These are phyloP conservation scores for Amanita exitialis DNA, from an alignment of 768 basidiomycete genomes.

Conservation along the genomic window DNA sequence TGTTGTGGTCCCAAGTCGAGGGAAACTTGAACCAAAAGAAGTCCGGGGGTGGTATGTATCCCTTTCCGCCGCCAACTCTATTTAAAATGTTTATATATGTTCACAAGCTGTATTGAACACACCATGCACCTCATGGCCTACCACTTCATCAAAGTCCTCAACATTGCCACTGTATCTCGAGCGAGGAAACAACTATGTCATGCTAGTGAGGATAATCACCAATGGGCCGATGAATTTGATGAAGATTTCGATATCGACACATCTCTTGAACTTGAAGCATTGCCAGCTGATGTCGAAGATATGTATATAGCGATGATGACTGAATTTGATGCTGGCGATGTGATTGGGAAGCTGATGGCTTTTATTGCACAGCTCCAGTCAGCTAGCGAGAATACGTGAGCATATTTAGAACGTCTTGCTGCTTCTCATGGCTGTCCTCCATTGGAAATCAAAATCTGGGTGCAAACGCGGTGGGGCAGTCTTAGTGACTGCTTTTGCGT, in stretches of 20 bases:
- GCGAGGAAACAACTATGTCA: not conserved
- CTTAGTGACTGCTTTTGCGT: conserved; percentile 9
- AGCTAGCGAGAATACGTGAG: conserved; percentile 4
- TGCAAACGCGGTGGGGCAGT: conserved; percentile 12
- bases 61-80: no score
- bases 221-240: conserved; percentile 11
- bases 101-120: conserved; percentile 10
- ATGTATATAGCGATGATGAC: conserved; percentile 6
- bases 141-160: conserved; percentile 10
- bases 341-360: conserved; percentile 12
- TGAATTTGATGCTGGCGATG: conserved; percentile 12
- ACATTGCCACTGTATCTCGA: not conserved
- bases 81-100: no score
- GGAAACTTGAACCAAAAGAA: conserved; percentile 6
- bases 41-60: conserved; percentile 7
- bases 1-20: conserved; percentile 1
- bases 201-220: no score
- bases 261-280: conserved; percentile 8
- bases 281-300: conserved; percentile 5
- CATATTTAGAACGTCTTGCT: conserved; percentile 6
- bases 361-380: conserved; percentile 10
- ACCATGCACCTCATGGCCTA: conserved; percentile 10
- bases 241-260: conserved; percentile 9
- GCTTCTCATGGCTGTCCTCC: not conserved
- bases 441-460: conserved; percentile 10